Conservation (phyloP, 2,329 filamentous ascomycete species). For the Sclerotinia minor region DNA sequence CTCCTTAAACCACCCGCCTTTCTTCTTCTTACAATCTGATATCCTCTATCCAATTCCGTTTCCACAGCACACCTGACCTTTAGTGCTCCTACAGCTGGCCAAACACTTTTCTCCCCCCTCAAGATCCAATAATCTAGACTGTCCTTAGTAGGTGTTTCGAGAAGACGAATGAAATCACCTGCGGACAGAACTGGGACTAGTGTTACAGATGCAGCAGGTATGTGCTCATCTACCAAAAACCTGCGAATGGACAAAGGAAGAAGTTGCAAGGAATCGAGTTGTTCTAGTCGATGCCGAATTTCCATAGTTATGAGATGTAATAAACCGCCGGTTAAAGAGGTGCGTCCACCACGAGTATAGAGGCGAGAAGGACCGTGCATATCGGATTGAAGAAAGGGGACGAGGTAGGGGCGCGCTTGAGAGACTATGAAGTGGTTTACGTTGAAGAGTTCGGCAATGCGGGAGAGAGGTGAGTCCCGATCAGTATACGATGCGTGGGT, state of each 20-base stretch:
- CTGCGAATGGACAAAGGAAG: constrained; percentile 69
- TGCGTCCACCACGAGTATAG: constrained; percentile 58
- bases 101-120: constrained; percentile 82
- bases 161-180: constrained; percentile 71
- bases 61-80: constrained; percentile 83
- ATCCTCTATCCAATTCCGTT: constrained; percentile 81
- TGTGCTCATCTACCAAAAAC: constrained; percentile 78
- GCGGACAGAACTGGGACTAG: constrained; percentile 77
- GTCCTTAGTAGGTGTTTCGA: constrained; percentile 79
- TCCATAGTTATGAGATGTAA: constrained; percentile 73
- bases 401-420: constrained; percentile 85
- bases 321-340: constrained; percentile 57
- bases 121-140: constrained; percentile 82
- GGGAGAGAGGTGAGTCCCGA: constrained; percentile 57
- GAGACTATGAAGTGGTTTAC: constrained; percentile 91
- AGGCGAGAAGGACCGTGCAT: constrained; percentile 71
- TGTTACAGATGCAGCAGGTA: constrained; percentile 76
- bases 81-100: constrained; percentile 83
- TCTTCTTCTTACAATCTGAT: constrained; percentile 70
- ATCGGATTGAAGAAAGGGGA: constrained; percentile 80
- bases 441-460: constrained; percentile 67
- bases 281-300: constrained; percentile 75
- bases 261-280: constrained; percentile 75
- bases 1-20: constrained; percentile 41
- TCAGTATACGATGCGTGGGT: constrained; percentile 56